A percentile compares a stretch with the other conserved stretches of the same genome.
phyloP scores from a whole-genome alignment of 1,284 basidiomycete genomes.

The Mrakiaceae sp. region DNA sequence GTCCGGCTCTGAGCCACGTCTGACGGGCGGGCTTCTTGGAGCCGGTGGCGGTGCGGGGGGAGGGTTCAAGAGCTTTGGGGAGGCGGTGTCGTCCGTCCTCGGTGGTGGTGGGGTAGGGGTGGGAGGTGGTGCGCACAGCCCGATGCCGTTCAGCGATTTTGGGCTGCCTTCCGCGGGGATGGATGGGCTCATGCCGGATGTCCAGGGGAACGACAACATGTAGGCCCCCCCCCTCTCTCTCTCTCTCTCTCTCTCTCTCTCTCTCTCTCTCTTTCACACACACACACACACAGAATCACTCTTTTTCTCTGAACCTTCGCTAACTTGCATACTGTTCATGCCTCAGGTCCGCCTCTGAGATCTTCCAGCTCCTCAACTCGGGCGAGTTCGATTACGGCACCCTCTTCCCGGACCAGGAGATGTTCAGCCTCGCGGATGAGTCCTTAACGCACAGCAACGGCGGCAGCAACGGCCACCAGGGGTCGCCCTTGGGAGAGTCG shows the following conservation, averaged over 20 bases:
- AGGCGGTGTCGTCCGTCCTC: background rate
- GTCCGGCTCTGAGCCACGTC: no score
- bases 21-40: no score
- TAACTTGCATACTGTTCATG: background rate
- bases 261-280: no score
- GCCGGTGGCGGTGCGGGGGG: background rate
- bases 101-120: no score
- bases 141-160: slow-evolving; percentile 1
- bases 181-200: slow-evolving; percentile 15
- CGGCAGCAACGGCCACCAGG: no score
- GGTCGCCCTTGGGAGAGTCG: no score
- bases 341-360: slow-evolving; percentile 12
- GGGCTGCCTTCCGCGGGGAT: slow-evolving; percentile 13
- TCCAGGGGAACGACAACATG: slow-evolving; percentile 12
- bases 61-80: background rate
- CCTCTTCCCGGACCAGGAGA: slow-evolving; percentile 10
- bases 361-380: slow-evolving; percentile 11
- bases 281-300: background rate
- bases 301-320: background rate
- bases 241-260: background rate
- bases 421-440: background rate
- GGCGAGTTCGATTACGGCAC: slow-evolving; percentile 6
- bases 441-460: no score
- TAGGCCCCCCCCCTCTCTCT: background rate
- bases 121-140: no score